Evolutionary conservation across 495 filamentous ascomycete species (phyloP).

Genomic region (Cetradonia linearis): DNA sequence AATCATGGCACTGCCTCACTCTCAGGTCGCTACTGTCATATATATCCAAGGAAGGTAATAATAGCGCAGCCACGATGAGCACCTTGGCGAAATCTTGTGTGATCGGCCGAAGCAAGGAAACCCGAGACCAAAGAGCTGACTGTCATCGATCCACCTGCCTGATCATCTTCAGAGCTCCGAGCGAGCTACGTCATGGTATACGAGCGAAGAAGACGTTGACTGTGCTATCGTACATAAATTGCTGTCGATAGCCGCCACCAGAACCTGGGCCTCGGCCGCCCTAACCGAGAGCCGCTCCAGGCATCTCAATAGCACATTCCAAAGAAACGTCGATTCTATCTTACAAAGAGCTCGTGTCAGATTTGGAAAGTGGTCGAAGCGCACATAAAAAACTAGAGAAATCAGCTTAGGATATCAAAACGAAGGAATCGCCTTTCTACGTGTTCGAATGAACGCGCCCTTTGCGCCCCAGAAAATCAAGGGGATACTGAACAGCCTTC

Average conservation of each 20-base stretch:
- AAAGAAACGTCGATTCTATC: not conserved
- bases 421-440: not conserved
- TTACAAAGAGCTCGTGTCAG: constrained; percentile 1
- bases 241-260: not conserved
- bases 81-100: not conserved
- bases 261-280: constrained; percentile 8
- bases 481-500: not conserved
- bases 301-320: not conserved
- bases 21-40: not conserved
- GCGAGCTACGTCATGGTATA: not conserved
- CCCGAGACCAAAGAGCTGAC: not conserved
- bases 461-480: not conserved
- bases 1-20: not conserved
- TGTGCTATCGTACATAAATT: not conserved
- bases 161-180: not conserved
- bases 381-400: not conserved
- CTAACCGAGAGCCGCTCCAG: constrained; percentile 3
- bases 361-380: not conserved
- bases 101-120: not conserved
- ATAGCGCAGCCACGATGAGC: not conserved
- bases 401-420: not conserved
- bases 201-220: not conserved
- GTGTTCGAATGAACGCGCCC: not conserved
- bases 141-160: not conserved
- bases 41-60: not conserved